Evolutionary conservation across 2,329 filamentous ascomycete genomes (phyloP), one percentile per base, ranked within the genome.

Genomic region (Monosporascus sp.): DNA sequence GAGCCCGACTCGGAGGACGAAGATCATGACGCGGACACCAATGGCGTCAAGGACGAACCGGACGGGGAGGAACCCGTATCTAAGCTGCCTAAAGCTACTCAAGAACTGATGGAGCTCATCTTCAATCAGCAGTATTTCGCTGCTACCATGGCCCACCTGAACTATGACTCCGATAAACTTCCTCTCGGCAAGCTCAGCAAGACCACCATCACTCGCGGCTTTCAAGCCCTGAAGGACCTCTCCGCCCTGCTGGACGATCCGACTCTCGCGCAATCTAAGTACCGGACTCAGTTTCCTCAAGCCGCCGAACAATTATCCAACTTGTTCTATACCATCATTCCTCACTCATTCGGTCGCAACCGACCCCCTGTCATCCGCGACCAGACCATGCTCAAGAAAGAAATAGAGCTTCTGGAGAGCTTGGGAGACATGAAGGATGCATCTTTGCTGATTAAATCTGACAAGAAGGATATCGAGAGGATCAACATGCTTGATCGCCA

Each of bases 351-450:
- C 68, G 89, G 90, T 8, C 85, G 89, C 34, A 81, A 82, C 45
- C 77, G 85, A 0, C 89, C 90, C 0, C 88, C 88, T 0, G 64
- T 92, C 59, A 88, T 96, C 61, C 67, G 68, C 36, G 72, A 72
- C 39, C 65, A 80, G 20, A 59, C 60, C 1, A 69, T 79, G 58
- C 78, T 96, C 61, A 90, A 92, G 72, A 79, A 73, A 61, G 90
- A 96, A 70, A 80, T 93, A 60, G 86, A 89, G 45, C 78, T 95
- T 59, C 80, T 96, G 1, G 89, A 95, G 63, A 88, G 84, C 55
- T 73, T 96, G 65, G 86, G 84, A 2, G 89, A 94, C 63, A 93
- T 96, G 88, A 91, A 92, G 70, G 86, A 89, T 54, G 85, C 89
- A 2, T 82, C 84, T 22, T 80, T 85, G 25, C 87, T 96, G 64